Base-by-base conservation (phyloP, 2,329 filamentous ascomycete species). In the Emmonsiellopsis sp. region DNA sequence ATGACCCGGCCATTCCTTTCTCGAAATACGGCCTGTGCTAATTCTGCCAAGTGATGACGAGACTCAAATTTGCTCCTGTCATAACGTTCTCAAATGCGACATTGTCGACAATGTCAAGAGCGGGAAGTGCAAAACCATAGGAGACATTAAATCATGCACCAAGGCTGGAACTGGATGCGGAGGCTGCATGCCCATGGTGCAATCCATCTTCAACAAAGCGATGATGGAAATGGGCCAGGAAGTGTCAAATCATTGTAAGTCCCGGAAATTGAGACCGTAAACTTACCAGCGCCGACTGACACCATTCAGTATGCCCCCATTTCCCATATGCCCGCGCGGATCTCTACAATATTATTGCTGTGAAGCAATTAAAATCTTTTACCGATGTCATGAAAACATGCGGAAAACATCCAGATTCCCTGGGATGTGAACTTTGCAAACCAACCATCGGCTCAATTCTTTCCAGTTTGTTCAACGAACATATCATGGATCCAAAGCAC, bases 161-260 rank as follows among this genome's bases (percentile, higher is more conserved):
- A 95, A 95, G 68, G 89, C 89, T 15, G 90, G 90, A 41, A 95
- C 88, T 0, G 90, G 90, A 2, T 95, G 90, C 64, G 90, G 89
- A 60, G 90, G 90, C 7, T 95, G 90, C 66, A 83, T 95, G 80
- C 89, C 90, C 5, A 79, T 95, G 5, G 86, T 95, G 2, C 88
- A 89, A 53, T 86, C 84, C 59, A 94, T 95, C 65, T 94, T 95
- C 80, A 93, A 91, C 77, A 85, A 85, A 67, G 85, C 89, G 32
- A 91, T 95, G 87, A 77, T 82, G 46, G 82, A 83, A 9, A 87
- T 93, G 83, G 90, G 90, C 52, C 82, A 90, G 57, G 89, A 94
- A 67, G 85, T 95, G 54, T 88, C 86, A 62, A 95, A 95, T 68
- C 78, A 94, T 69, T 67, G 68, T 70, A 57, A 55, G 69, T 65